phyloP scores from a whole-genome alignment of 768 basidiomycete species.

The Lactarius tabidus region DNA sequence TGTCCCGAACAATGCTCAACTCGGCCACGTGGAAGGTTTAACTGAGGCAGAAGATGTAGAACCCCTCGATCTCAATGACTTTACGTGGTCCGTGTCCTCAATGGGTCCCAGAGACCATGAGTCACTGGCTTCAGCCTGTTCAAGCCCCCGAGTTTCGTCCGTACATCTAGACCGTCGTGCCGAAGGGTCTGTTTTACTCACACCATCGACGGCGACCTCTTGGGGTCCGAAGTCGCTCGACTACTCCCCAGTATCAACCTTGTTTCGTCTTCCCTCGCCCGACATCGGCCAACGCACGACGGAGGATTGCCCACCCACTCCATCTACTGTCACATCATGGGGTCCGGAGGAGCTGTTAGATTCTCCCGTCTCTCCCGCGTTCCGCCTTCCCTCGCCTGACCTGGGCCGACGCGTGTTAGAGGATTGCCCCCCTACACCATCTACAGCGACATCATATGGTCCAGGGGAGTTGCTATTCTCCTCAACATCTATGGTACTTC shows the following conservation, averaged over 20 bases:
- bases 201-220: slow-evolving; percentile 32
- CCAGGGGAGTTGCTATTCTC: slow-evolving; percentile 22
- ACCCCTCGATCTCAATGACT: slow-evolving; percentile 60
- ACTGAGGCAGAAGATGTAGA: slow-evolving; percentile 34
- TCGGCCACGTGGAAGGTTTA: slow-evolving; percentile 24
- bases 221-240: slow-evolving; percentile 26
- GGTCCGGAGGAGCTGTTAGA: slow-evolving; percentile 21
- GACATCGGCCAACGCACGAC: slow-evolving; percentile 30
- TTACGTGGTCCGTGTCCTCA: slow-evolving; percentile 66
- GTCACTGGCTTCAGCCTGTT: slow-evolving; percentile 38
- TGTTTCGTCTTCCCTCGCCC: slow-evolving; percentile 29
- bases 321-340: slow-evolving; percentile 24
- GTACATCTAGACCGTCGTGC: slow-evolving; percentile 52
- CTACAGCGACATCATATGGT: slow-evolving; percentile 47
- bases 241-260: slow-evolving; percentile 18
- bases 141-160: slow-evolving; percentile 44
- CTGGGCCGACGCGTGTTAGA: slow-evolving; percentile 52
- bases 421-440: slow-evolving; percentile 48
- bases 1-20: slow-evolving; percentile 44
- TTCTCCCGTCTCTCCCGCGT: slow-evolving; percentile 16
- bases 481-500: neutral
- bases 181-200: slow-evolving; percentile 54
- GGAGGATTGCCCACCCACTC: slow-evolving; percentile 32
- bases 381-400: slow-evolving; percentile 27
- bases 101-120: slow-evolving; percentile 51